Percentiles rank a stretch among this genome's conserved stretches.
Evolutionary conservation across 2,329 filamentous ascomycete species (phyloP).

Genomic region (Alternaria panax): DNA sequence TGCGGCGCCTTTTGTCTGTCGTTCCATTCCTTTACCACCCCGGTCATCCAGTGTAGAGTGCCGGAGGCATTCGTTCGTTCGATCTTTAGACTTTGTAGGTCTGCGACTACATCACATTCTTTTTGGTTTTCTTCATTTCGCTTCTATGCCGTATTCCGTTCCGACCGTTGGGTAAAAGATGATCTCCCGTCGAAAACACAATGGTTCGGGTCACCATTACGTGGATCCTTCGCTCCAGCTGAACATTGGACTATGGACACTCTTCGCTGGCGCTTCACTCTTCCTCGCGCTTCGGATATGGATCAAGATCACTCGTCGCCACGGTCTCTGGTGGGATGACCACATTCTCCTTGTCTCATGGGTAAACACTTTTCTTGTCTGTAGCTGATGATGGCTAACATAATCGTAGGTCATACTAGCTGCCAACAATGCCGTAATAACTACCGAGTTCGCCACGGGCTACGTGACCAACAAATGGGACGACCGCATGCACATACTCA

Average conservation of each 20-base stretch:
- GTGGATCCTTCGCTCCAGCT: slow-evolving; percentile 48
- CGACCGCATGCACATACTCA: slow-evolving; percentile 62
- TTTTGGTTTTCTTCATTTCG: slow-evolving; percentile 14
- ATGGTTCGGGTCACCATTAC: slow-evolving; percentile 32
- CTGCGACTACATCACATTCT: slow-evolving; percentile 6
- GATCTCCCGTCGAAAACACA: slow-evolving; percentile 33
- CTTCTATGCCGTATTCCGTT: slow-evolving; percentile 17
- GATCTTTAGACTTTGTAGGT: slow-evolving; percentile 11
- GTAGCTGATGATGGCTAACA: slow-evolving; percentile 11
- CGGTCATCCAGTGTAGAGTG: slow-evolving; percentile 4
- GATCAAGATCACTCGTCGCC: slow-evolving; percentile 49
- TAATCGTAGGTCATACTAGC: slow-evolving; percentile 51
- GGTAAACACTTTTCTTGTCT: slow-evolving; percentile 32
- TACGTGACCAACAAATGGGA: slow-evolving; percentile 59
- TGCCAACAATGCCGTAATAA: slow-evolving; percentile 57
- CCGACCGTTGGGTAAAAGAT: slow-evolving; percentile 30
- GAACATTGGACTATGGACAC: slow-evolving; percentile 50
- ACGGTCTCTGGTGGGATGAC: slow-evolving; percentile 53
- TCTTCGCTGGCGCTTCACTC: slow-evolving; percentile 47
- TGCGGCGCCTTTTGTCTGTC: slow-evolving; percentile 15
- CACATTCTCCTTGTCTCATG: slow-evolving; percentile 49
- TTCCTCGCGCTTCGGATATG: slow-evolving; percentile 49
- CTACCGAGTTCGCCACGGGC: slow-evolving; percentile 58
- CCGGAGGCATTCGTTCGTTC: slow-evolving; percentile 11
- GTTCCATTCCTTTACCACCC: slow-evolving; percentile 10